Percentiles rank a stretch among this genome's conserved stretches.
Evolutionary conservation across 805 yeast genomes (phyloP).

Genomic region (Zygosaccharomyces lentus): DNA sequence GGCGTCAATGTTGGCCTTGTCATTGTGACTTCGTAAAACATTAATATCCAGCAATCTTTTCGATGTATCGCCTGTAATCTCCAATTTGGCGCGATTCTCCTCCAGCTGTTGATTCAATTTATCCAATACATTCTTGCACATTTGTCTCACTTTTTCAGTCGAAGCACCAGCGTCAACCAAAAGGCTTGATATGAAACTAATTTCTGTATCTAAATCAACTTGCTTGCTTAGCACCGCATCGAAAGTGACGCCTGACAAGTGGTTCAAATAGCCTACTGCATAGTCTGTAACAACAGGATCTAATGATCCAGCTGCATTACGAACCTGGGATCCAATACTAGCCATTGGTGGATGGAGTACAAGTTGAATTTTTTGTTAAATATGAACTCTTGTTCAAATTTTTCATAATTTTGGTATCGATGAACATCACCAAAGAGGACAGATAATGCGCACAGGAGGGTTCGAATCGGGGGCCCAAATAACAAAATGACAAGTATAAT

Average conservation of each 20-base stretch:
- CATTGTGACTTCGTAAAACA: constrained; percentile 56
- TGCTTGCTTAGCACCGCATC: constrained; percentile 79
- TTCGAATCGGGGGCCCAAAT: not conserved
- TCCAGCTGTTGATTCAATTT: constrained; percentile 50
- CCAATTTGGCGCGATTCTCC: constrained; percentile 68
- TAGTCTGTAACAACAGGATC: constrained; percentile 86
- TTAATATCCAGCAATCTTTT: constrained; percentile 79
- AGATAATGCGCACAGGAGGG: not conserved
- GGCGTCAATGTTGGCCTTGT: constrained; percentile 67
- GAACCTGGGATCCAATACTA: constrained; percentile 52
- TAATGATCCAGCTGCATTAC: constrained; percentile 80
- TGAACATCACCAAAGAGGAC: not conserved
- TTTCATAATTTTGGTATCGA: constrained; percentile 1
- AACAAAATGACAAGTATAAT: not conserved
- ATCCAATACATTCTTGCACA: constrained; percentile 46
- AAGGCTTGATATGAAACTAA: constrained; percentile 60
- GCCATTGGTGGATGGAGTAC: constrained; percentile 27
- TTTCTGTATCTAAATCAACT: constrained; percentile 62
- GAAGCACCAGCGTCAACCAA: constrained; percentile 83
- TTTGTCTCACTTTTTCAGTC: constrained; percentile 45
- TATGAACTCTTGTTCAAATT: not conserved
- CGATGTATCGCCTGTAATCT: constrained; percentile 80
- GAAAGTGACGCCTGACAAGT: constrained; percentile 69
- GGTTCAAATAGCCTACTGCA: constrained; percentile 86
- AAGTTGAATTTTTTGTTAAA: not conserved